Conservation (phyloP, 1,284 basidiomycete genomes). For the Ganoderma leucocontextum region DNA sequence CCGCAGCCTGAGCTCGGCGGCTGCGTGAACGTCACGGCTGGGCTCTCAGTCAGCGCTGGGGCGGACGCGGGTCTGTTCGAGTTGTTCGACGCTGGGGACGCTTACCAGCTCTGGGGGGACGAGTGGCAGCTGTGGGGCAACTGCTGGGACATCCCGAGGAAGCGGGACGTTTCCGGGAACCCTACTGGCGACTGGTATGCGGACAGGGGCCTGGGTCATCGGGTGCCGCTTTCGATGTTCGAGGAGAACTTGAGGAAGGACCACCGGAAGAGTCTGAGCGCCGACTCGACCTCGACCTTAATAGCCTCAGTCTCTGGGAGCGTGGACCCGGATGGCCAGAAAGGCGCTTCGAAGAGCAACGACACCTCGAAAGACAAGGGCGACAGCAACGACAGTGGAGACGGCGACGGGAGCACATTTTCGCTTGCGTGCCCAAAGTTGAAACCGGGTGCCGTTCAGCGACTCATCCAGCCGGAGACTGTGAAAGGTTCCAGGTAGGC, state of each 20-base stretch:
- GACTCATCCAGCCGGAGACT: neutral
- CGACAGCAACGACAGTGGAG: neutral
- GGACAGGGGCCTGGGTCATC: neutral
- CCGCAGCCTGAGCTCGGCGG: neutral
- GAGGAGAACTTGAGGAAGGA: neutral
- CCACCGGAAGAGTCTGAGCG: neutral
- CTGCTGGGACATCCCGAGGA: neutral
- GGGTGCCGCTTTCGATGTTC: neutral
- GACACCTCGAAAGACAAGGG: neutral
- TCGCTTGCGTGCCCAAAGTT: neutral
- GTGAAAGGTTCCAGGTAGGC: neutral
- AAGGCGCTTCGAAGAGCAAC: neutral
- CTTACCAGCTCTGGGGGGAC: neutral
- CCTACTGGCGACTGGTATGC: neutral
- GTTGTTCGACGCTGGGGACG: neutral
- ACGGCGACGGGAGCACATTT: neutral
- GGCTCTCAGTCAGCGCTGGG: neutral
- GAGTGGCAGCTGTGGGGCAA: slow-evolving; percentile 2
- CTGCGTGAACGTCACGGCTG: slow-evolving; percentile 5
- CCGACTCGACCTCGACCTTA: neutral
- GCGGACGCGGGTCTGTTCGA: slow-evolving; percentile 6
- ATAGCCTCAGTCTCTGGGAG: neutral
- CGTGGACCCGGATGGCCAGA: neutral
- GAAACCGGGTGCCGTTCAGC: neutral
- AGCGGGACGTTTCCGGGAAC: neutral